These are phyloP conservation scores for Colletotrichum higginsianum DNA, from an alignment of 2,329 filamentous ascomycete species.

Conservation along the genomic window DNA sequence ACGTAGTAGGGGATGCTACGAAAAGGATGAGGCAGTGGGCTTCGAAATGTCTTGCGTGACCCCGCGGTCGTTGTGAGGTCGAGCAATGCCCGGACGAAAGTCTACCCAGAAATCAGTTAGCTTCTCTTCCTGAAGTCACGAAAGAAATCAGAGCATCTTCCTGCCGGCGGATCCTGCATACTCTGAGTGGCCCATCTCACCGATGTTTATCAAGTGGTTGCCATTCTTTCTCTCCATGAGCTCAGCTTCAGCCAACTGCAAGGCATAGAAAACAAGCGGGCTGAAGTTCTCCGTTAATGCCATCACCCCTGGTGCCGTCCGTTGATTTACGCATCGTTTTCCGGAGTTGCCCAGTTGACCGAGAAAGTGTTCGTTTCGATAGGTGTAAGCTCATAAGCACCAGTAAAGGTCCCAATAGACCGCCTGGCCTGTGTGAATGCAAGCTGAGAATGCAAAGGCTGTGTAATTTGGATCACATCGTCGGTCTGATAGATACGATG, in stretches of 20 bases:
- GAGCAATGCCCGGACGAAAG: neutral
- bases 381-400: no score
- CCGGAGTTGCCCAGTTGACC: no score
- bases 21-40: conserved; percentile 7
- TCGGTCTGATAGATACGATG: no score
- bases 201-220: neutral
- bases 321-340: neutral
- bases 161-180: neutral
- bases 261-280: neutral
- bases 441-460: no score
- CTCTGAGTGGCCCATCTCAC: no score
- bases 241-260: neutral
- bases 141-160: neutral
- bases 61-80: neutral
- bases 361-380: no score
- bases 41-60: neutral
- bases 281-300: neutral
- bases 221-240: neutral
- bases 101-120: neutral
- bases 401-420: no score
- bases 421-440: no score
- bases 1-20: neutral
- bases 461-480: no score
- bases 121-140: neutral
- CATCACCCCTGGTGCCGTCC: neutral